Evolutionary conservation across 108 stramenopile genomes (phyloP).

Genomic region (Ochromonas danica): DNA sequence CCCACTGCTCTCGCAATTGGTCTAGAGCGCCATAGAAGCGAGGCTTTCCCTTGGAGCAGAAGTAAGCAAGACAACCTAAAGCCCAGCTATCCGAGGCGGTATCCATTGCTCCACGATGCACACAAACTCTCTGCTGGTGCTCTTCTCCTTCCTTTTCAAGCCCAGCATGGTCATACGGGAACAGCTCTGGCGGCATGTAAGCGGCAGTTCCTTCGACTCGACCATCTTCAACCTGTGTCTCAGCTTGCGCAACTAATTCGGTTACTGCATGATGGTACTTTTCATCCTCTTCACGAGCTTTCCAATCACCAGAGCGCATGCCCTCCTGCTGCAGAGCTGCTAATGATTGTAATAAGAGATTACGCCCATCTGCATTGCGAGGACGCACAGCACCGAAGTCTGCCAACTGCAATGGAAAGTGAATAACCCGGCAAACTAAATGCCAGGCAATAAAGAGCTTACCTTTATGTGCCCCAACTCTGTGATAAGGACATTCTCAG

Average conservation of each 20-base stretch:
- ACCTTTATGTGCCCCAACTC: conserved; percentile 89
- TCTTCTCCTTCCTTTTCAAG: no score
- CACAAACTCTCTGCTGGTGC: no score
- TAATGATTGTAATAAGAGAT: background rate
- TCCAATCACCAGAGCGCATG: conserved; percentile 23
- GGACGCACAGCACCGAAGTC: conserved; percentile 94
- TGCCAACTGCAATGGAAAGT: conserved; percentile 44
- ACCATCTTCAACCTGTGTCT: conserved; percentile 57
- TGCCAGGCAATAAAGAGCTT: background rate
- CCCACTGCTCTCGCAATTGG: background rate
- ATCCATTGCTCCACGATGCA: background rate
- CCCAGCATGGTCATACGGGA: no score
- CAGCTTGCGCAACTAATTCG: no score
- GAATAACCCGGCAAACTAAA: background rate
- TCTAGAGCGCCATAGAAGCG: conserved; percentile 47
- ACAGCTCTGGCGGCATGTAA: conserved; percentile 93
- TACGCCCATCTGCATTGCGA: conserved; percentile 48
- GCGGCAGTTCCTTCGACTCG: conserved; percentile 91
- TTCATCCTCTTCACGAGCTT: background rate
- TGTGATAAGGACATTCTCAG: conserved; percentile 89
- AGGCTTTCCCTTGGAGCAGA: conserved; percentile 82
- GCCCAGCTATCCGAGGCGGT: conserved; percentile 88
- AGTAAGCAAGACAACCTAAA: conserved; percentile 88
- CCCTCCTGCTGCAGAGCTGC: background rate
- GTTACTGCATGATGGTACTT: no score